Base-by-base conservation (phyloP, 106 monocot genomes). In the Vanilla planifolia region DNA sequence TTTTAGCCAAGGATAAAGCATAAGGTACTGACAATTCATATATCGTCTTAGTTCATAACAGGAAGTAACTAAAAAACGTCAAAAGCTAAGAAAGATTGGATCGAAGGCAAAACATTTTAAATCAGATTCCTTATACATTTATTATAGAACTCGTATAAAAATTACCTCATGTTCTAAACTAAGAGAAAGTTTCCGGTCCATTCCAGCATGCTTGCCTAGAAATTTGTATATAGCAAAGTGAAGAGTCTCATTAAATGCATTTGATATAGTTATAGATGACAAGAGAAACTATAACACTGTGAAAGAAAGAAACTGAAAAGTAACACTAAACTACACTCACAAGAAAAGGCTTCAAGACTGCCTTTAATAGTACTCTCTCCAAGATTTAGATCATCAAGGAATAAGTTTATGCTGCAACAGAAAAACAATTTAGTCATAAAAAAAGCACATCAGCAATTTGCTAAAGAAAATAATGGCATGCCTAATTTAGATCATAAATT, bases 111-210 rank as follows among this genome's bases (percentile, higher is more conserved):
- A 45, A 6, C 50, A 50, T 24, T 3, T 32, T 26, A 53, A 29
- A 53, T 53, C 30, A 53, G 53, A 26, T 53, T 16, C 29, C 32
- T 53, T 22, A 53, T 16, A 16, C 5, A 4, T 19, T 53, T 8
- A 48, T 24, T 23, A 52, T 50, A 20, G 9, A 2, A 26, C 15
- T 25, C 16, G 8, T 50, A 11, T 15, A 26, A 51, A 8, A 51
- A 51, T 51, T 74, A 89, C 93, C 93, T 93, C 89, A 68, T 85
- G 93, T 60, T 93, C 93, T 41, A 93, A 66, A 72, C 85, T 89
- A 42, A 89, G 46, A 61, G 93, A 93, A 25, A 85, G 82, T 51
- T 80, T 89, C 21, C 82, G 79, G 72, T 89, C 89, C 45, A 51
- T 53, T 14, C 71, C 85, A 10, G 82, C 78, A 55, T 89, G 79